phyloP scores from a whole-genome alignment of 495 filamentous ascomycete species.

The Penicillium bialowiezense region DNA sequence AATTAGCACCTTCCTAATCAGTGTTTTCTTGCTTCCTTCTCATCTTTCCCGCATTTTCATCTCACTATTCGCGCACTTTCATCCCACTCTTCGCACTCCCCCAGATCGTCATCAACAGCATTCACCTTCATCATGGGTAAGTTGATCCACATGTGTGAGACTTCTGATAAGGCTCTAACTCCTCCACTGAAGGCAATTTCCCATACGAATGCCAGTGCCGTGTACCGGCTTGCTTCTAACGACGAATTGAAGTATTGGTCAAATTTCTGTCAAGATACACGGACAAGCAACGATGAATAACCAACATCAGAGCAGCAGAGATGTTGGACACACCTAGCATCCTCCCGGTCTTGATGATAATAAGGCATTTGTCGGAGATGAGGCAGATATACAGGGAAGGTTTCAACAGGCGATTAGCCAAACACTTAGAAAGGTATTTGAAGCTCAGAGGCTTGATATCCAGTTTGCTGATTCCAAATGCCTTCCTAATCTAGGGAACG shows the following conservation, averaged over 20 bases:
- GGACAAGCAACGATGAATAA: not conserved
- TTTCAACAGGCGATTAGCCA: slow-evolving; percentile 1
- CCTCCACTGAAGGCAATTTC: too few relatives aligned
- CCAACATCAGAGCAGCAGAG: not conserved
- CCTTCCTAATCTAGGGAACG: not conserved
- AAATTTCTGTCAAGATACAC: not conserved
- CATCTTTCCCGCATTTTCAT: too few relatives aligned
- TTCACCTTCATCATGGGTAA: too few relatives aligned
- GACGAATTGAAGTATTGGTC: not conserved
- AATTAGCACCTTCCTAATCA: too few relatives aligned
- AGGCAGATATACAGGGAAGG: slow-evolving; percentile 2
- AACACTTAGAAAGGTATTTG: not conserved
- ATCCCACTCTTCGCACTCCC: too few relatives aligned
- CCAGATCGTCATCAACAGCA: too few relatives aligned
- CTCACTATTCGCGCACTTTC: too few relatives aligned
- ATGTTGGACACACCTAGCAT: not conserved
- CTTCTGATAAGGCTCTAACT: too few relatives aligned
- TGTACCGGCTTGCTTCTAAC: too few relatives aligned
- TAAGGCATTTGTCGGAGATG: slow-evolving; percentile 1
- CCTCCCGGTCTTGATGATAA: not conserved
- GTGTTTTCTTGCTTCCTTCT: too few relatives aligned
- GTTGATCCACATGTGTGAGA: too few relatives aligned
- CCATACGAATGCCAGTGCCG: too few relatives aligned
- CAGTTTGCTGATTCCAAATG: not conserved
- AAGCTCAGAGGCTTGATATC: not conserved